These are phyloP conservation scores for Sarocladium oryzae DNA, from an alignment of 2,329 filamentous ascomycete genomes.

Conservation along the genomic window DNA sequence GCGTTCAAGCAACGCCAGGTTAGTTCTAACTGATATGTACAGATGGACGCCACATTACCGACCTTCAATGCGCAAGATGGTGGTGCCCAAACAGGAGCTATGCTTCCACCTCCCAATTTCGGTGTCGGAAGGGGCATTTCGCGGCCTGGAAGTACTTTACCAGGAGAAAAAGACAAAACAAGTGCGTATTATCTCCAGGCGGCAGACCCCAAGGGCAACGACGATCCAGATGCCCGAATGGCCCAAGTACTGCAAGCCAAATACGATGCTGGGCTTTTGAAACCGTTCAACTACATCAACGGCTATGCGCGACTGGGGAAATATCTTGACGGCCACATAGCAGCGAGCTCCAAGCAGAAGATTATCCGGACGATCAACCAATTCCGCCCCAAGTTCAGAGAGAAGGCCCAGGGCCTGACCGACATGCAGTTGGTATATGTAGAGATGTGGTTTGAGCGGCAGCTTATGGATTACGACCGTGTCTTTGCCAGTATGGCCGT, in stretches of 20 bases:
- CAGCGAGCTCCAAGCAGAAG: constrained; percentile 76
- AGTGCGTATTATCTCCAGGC: constrained; percentile 84
- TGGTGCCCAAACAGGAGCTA: constrained; percentile 28
- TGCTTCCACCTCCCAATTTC: constrained; percentile 40
- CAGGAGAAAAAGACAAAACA: constrained; percentile 66
- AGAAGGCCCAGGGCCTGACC: constrained; percentile 85
- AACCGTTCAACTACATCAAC: constrained; percentile 97
- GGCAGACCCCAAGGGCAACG: constrained; percentile 80
- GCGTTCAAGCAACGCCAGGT: constrained; percentile 55
- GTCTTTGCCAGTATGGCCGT: constrained; percentile 99
- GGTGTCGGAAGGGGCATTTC: constrained; percentile 50
- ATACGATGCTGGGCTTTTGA: constrained; percentile 88
- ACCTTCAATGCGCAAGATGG: neutral
- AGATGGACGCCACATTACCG: constrained; percentile 23
- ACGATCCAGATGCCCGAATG: constrained; percentile 90
- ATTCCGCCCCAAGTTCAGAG: constrained; percentile 91
- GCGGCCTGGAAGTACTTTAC: constrained; percentile 53
- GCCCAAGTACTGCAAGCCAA: constrained; percentile 90
- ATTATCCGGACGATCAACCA: constrained; percentile 87
- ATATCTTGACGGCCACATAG: constrained; percentile 88
- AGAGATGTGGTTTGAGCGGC: constrained; percentile 98
- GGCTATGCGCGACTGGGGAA: constrained; percentile 84
- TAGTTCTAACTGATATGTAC: constrained; percentile 33
- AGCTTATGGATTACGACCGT: constrained; percentile 94
- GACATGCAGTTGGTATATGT: constrained; percentile 93